A percentile compares a stretch with the other conserved stretches of the same genome.
Evolutionary conservation across 495 filamentous ascomycete genomes (phyloP).

Genomic region (Lasiosphaeria miniovina): DNA sequence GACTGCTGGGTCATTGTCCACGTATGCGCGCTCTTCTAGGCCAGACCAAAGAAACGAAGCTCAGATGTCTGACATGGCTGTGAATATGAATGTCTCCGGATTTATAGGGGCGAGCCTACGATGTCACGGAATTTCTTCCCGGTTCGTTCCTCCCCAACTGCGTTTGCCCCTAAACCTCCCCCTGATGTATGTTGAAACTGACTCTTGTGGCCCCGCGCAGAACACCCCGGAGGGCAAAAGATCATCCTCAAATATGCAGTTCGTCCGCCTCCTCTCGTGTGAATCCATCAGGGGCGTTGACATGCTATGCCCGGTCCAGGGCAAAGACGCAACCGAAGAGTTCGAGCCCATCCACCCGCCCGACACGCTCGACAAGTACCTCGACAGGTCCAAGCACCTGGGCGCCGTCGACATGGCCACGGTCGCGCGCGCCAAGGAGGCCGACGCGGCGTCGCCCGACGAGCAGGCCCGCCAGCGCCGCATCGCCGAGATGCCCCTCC

Average conservation of each 20-base stretch:
- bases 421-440: slow-evolving; percentile 68
- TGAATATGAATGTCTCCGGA: neutral
- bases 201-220: slow-evolving; percentile 30
- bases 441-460: slow-evolving; percentile 68
- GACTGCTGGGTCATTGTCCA: slow-evolving; percentile 82
- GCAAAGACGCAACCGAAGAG: slow-evolving; percentile 80
- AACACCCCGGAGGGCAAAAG: slow-evolving; percentile 73
- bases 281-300: slow-evolving; percentile 5
- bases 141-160: too few species aligned
- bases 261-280: neutral
- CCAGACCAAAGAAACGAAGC: too few species aligned
- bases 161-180: too few species aligned
- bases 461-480: slow-evolving; percentile 73
- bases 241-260: slow-evolving; percentile 80
- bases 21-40: slow-evolving; percentile 29
- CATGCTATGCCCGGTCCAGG: slow-evolving; percentile 34
- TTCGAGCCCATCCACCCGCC: slow-evolving; percentile 80
- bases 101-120: slow-evolving; percentile 60
- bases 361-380: slow-evolving; percentile 75
- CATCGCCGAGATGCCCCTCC: slow-evolving; percentile 71
- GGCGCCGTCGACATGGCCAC: slow-evolving; percentile 88
- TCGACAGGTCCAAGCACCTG: slow-evolving; percentile 83
- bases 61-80: neutral
- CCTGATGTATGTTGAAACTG: slow-evolving; percentile 4
- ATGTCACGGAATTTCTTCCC: slow-evolving; percentile 72